Evolutionary conservation across 176 grass and related monocot species (phyloP).

Genomic region (Oryza australiensis): DNA sequence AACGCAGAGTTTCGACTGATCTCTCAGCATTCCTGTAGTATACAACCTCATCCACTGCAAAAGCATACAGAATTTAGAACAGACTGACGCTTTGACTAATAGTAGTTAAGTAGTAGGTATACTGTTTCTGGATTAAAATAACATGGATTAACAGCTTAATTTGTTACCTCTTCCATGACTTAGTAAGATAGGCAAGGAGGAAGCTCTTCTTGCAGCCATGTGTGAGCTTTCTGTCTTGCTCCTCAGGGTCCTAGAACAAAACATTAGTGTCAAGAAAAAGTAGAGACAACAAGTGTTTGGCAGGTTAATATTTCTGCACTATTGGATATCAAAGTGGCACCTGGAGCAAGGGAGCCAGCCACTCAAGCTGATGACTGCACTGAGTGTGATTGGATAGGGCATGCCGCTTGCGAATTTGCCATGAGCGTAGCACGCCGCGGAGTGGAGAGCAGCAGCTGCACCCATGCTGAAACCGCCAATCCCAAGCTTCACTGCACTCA

Average conservation of each 20-base stretch:
- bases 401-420: constrained; percentile 69
- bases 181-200: constrained; percentile 64
- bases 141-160: not conserved
- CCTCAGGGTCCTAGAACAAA: constrained; percentile 61
- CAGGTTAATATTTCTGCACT: not conserved
- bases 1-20: constrained; percentile 60
- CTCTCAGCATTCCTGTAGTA: constrained; percentile 74
- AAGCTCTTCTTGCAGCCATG: constrained; percentile 60
- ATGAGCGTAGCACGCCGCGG: constrained; percentile 66
- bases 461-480: constrained; percentile 95
- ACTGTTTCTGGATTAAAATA: not conserved
- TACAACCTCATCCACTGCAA: constrained; percentile 79
- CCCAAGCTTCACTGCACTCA: constrained; percentile 73
- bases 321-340: constrained; percentile 28
- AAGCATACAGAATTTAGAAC: not conserved
- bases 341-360: constrained; percentile 98
- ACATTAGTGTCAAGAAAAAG: not conserved
- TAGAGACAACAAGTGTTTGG: not conserved
- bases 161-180: constrained; percentile 76
- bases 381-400: constrained; percentile 67
- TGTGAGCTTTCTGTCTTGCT: constrained; percentile 78
- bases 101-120: not conserved
- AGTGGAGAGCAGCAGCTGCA: constrained; percentile 60
- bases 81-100: not conserved
- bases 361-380: constrained; percentile 67